Evolutionary conservation across 163 green algal genomes (phyloP).

Genomic region (Scenedesmus sp.): DNA sequence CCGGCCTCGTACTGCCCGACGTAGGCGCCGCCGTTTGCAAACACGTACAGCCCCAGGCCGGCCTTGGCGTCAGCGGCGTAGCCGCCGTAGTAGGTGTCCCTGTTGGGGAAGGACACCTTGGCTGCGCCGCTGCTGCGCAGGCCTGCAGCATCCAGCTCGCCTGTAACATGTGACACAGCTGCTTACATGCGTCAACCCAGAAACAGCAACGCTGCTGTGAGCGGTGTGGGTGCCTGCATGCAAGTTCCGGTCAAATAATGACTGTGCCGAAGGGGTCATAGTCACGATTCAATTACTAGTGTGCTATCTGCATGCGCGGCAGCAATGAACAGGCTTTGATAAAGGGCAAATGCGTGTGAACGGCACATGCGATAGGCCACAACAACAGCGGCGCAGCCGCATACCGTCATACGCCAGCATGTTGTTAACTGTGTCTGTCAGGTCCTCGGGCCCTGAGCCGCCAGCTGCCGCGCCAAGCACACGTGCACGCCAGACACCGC

Average conservation of each 20-base stretch:
- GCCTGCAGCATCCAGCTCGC: conserved; percentile 14
- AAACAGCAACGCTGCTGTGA: too few species aligned
- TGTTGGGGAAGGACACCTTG: conserved; percentile 37
- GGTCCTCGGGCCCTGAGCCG: conserved; percentile 66
- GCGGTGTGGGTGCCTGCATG: too few species aligned
- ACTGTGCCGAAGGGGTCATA: too few species aligned
- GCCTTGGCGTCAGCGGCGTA: conserved; percentile 73
- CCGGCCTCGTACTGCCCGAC: conserved; percentile 68
- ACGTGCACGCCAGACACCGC: conserved; percentile 63
- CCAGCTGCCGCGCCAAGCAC: conserved; percentile 58
- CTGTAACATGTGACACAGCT: too few species aligned
- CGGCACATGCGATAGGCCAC: too few species aligned
- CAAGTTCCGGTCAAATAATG: too few species aligned
- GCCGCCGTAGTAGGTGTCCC: conserved; percentile 80
- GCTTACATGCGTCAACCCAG: too few species aligned
- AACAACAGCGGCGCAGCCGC: neutral
- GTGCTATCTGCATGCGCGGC: too few species aligned
- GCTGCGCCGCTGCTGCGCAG: conserved; percentile 5
- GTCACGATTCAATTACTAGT: too few species aligned
- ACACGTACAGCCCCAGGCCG: conserved; percentile 77
- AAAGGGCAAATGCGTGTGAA: too few species aligned
- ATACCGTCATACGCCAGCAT: conserved; percentile 72
- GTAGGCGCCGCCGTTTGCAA: conserved; percentile 72
- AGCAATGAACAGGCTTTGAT: too few species aligned
- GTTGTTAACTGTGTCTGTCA: conserved; percentile 70